Conservation (phyloP, 2,329 filamentous ascomycete genomes). For the Trichophyton schoenleinii region DNA sequence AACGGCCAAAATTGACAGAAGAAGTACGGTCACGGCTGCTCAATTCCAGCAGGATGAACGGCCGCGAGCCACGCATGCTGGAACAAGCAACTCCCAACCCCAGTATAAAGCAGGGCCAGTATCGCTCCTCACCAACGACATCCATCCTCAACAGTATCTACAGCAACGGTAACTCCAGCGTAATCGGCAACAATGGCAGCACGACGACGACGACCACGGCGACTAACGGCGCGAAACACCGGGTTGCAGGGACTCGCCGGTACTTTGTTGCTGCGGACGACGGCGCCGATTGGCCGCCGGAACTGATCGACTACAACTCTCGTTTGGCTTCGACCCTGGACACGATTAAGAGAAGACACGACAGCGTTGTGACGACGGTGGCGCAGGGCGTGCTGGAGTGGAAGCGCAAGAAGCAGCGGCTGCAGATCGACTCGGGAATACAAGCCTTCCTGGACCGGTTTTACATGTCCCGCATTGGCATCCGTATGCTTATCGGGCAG, state of each 20-base stretch:
- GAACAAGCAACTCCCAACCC: constrained; percentile 81
- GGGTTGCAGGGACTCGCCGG: constrained; percentile 46
- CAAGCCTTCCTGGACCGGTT: constrained; percentile 97
- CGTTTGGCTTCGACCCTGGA: constrained; percentile 79
- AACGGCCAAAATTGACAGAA: constrained; percentile 60
- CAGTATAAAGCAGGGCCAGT: constrained; percentile 73
- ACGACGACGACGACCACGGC: constrained; percentile 26
- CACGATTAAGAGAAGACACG: constrained; percentile 89
- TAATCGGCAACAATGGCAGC: constrained; percentile 38
- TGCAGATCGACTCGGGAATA: constrained; percentile 97
- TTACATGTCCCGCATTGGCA: constrained; percentile 99
- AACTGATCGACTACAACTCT: constrained; percentile 87
- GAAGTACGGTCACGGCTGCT: constrained; percentile 72
- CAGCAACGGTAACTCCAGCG: constrained; percentile 27
- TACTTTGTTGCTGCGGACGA: constrained; percentile 94
- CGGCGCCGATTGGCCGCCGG: constrained; percentile 77
- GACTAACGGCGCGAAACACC: constrained; percentile 28
- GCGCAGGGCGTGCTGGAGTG: constrained; percentile 97
- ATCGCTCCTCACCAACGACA: constrained; percentile 40
- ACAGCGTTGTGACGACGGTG: constrained; percentile 94
- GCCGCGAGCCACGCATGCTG: constrained; percentile 53
- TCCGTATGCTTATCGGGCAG: constrained; percentile 97
- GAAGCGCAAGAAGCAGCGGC: constrained; percentile 87
- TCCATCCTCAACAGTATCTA: constrained; percentile 36
- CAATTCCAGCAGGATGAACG: constrained; percentile 35